Base-by-base conservation (phyloP, 352 stramenopile species). In the Plasmopara viticola region DNA sequence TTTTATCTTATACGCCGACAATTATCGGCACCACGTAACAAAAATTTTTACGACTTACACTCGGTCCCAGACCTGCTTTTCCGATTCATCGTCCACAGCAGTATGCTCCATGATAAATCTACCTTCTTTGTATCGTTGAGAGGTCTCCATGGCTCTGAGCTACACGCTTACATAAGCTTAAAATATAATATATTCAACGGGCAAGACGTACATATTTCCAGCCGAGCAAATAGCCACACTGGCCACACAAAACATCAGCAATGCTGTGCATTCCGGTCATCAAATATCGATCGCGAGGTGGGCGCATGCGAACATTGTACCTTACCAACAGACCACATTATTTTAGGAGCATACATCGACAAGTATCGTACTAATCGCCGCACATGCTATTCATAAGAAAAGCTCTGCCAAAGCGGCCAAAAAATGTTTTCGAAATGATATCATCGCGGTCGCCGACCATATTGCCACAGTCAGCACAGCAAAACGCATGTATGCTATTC, bases 51-150 rank as follows among this genome's bases (percentile, higher is more conserved):
- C 17, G 13, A 15, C 38, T 47, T 59, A 72, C 48, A 66, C 53
- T 9, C 58, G 65, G 34, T 76, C 49, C 71, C 71, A 84, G 42
- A 50, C 46, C n/a, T 64, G 47, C 46, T 86, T 75, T 55, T 86
- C 74, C 15, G 43, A 53, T 34, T 83, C 74, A 47, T 91, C 78
- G 44, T 87, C 63, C 14, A 91, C 74, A n/a, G 89, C 62, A 30
- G 76, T 74, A 17, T 77, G 63, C 59, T 91, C 81, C 67, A 91
- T 81, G 51, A 89, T 88, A 50, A 84, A 91, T 60, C 86, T 87
- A 56, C 78, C 81, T 68, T 91, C 81, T 53, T 89, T 91, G 78
- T 91, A 91, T 60, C 86, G 85, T 63, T 91, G 81, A 43, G 81
- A 84, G 37, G 46, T 43, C 66, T 91, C 81, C 76, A 87, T 89